Conservation (phyloP, 2,329 filamentous ascomycete genomes). For the Colletotrichum lindemuthianum region DNA sequence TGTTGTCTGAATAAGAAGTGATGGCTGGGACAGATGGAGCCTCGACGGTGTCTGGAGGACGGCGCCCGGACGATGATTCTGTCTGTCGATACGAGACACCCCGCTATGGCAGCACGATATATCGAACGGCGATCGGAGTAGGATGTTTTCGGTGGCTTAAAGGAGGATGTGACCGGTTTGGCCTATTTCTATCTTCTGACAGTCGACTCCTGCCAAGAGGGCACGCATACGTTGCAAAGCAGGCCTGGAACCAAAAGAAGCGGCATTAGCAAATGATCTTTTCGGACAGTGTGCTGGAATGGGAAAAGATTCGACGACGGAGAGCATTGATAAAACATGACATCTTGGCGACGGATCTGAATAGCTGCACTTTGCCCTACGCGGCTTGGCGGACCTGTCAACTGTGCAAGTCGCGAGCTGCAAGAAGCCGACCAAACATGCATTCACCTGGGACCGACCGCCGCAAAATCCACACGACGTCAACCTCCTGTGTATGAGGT, state of each 20-base stretch:
- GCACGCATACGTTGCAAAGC: background rate
- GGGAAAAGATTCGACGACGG: background rate
- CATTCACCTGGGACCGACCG: no score
- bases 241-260: background rate
- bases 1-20: no score
- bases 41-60: no score
- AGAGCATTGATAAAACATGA: conserved; percentile 13
- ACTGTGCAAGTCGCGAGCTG: background rate
- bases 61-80: no score
- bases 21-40: no score
- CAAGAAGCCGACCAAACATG: background rate
- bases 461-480: no score
- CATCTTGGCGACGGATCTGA: conserved; percentile 21
- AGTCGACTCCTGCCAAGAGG: conserved; percentile 11
- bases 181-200: no score
- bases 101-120: no score
- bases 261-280: background rate
- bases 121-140: no score
- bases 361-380: background rate
- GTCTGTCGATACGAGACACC: no score
- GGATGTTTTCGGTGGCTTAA: no score
- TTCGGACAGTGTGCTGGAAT: background rate
- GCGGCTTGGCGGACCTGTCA: conserved; percentile 14
- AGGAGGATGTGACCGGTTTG: no score
- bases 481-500: conserved; percentile 22